Conservation (phyloP, 345 rosid genomes). For the Aquilaria sinensis region DNA sequence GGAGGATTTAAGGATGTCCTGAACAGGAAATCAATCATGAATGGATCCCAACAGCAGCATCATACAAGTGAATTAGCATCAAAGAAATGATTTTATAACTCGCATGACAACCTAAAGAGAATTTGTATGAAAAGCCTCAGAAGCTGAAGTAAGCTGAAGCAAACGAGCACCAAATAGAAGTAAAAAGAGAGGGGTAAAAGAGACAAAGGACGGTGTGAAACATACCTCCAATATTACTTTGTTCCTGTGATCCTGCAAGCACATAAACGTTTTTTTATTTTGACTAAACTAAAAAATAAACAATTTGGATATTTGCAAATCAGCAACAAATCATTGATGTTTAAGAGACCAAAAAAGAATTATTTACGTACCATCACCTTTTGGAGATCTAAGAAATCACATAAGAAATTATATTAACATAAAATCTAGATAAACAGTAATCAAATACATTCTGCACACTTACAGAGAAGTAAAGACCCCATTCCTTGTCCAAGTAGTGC, state of each 20-base stretch:
- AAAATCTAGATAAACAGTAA: slow-evolving; percentile 3
- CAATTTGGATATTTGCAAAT: too few species aligned
- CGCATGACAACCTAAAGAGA: too few species aligned
- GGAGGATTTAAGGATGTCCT: neutral
- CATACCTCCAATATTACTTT: slow-evolving; percentile 67
- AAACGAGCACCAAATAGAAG: slow-evolving; percentile 1
- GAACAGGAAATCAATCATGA: neutral
- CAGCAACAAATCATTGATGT: too few species aligned
- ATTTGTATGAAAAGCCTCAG: neutral
- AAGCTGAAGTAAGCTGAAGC: neutral
- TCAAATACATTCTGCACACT: slow-evolving; percentile 23
- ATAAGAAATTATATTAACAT: slow-evolving; percentile 3
- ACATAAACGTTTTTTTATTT: too few species aligned
- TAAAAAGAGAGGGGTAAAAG: neutral
- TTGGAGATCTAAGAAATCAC: neutral
- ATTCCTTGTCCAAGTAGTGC: slow-evolving; percentile 94
- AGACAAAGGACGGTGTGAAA: too few species aligned
- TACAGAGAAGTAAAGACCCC: slow-evolving; percentile 75
- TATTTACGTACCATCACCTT: too few species aligned
- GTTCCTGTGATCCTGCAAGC: slow-evolving; percentile 34
- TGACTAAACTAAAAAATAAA: too few species aligned
- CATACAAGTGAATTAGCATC: neutral
- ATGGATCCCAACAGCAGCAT: neutral
- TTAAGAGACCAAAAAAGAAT: too few species aligned
- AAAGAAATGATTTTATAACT: neutral